Base-by-base conservation (phyloP, 2,329 filamentous ascomycete species). In the Aureobasidium melanogenum region DNA sequence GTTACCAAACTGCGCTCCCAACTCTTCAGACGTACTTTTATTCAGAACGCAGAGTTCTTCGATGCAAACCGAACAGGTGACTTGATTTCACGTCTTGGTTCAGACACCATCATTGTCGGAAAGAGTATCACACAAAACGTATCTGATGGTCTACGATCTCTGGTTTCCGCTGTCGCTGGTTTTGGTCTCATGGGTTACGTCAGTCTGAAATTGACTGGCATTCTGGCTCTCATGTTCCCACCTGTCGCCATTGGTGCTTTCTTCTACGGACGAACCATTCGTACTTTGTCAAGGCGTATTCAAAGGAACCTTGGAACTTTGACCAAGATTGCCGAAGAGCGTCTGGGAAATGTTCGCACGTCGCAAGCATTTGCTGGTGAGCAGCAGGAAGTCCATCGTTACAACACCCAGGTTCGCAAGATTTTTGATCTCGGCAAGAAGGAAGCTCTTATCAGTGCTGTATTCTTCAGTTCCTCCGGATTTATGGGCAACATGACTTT, bases 41-140 rank as follows among this genome's bases (percentile, higher is more conserved):
- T 94, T n/a, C 94, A 99, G 73, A 94, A 99, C 73, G 94, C 94
- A 62, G 94, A 97, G 70, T 99, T 99, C 77, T 99, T 99, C 71
- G 94, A 99, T 72, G 94, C 94, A 41, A 99, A 99, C 76, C 84
- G 94, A 28, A 92, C 97, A 28, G 94, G 94, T 72, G 94, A 99
- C 72, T 79, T 99, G 67, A 97, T 99, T 70, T 97, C 93, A 39
- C 88, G 95, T 39, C 84, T 99, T 48, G 92, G 93, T 69, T 96
- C 92, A 2, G 95, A 99, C 73, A 97, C 94, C 0, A 91, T 97
- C 70, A 95, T 99, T 70, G 94, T 99, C 60, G 94, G 93, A 71
- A 99, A 99, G 76, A 96, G 91, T 69, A 96, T 99, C 66, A 99
- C 94, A 0, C 93, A 97, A 71, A 99, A 99, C 71, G 79, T 99